phyloP scores from a whole-genome alignment of 495 filamentous ascomycete genomes.

The Talaromyces borbonicus region DNA sequence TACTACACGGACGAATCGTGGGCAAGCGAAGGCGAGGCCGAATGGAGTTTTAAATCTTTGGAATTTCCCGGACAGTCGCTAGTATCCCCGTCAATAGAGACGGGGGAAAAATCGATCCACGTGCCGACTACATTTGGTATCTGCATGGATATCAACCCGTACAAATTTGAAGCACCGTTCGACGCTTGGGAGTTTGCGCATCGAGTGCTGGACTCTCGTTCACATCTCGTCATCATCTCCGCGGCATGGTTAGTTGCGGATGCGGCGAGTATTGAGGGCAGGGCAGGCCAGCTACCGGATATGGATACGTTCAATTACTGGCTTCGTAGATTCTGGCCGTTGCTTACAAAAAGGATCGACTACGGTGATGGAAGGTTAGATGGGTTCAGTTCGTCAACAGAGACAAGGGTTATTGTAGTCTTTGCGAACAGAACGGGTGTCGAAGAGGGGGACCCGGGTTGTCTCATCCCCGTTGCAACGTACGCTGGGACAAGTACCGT shows the following conservation, averaged over 20 bases:
- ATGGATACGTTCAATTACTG: conserved; percentile 80
- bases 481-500: conserved; percentile 87
- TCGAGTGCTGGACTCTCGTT: conserved; percentile 52
- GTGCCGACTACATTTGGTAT: conserved; percentile 70
- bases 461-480: conserved; percentile 16
- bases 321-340: conserved; percentile 70
- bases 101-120: conserved; percentile 8
- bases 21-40: conserved; percentile 64
- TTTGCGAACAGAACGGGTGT: conserved; percentile 73
- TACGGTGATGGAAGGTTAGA: conserved; percentile 24
- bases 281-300: conserved; percentile 46
- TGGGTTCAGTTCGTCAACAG: conserved; percentile 7
- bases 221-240: conserved; percentile 66
- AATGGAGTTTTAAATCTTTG: conserved; percentile 37
- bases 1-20: conserved; percentile 90
- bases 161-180: conserved; percentile 70
- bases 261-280: conserved; percentile 20
- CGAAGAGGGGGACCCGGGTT: conserved; percentile 37
- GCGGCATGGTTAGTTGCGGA: conserved; percentile 83
- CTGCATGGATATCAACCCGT: conserved; percentile 68
- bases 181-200: conserved; percentile 78
- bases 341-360: conserved; percentile 45
- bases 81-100: background rate
- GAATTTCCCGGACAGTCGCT: conserved; percentile 13
- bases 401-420: conserved; percentile 60